Percentiles rank a stretch among this genome's conserved stretches.
These are phyloP conservation scores for Aspergillus ibericus DNA, from an alignment of 2,329 filamentous ascomycete genomes.

Conservation along the genomic window DNA sequence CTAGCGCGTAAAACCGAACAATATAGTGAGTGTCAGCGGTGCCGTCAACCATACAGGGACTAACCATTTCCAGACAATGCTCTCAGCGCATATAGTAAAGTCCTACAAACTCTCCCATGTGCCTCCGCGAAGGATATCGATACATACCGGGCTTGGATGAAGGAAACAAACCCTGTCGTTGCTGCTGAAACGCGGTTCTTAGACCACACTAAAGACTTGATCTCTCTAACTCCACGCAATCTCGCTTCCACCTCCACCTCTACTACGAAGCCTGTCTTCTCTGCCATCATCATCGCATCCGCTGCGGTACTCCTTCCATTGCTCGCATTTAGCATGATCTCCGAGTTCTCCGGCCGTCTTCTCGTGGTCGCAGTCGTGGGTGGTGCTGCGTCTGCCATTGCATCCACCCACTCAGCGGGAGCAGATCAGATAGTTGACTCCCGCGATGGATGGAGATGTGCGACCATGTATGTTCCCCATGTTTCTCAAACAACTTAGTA, in stretches of 20 bases:
- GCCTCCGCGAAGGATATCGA: conserved; percentile 51
- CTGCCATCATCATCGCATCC: conserved; percentile 49
- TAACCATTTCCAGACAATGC: conserved; percentile 35
- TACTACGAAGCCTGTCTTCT: conserved; percentile 31
- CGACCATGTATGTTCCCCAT: conserved; percentile 32
- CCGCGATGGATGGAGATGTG: conserved; percentile 42
- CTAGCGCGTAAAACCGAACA: conserved; percentile 61
- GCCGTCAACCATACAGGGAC: not conserved
- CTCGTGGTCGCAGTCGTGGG: conserved; percentile 57
- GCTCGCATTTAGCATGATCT: conserved; percentile 59
- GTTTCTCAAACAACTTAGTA: not conserved
- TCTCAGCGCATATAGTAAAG: conserved; percentile 48
- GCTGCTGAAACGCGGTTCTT: conserved; percentile 55
- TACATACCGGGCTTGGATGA: conserved; percentile 57
- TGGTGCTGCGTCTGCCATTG: conserved; percentile 45
- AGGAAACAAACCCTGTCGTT: conserved; percentile 50
- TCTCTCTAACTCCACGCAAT: conserved; percentile 32
- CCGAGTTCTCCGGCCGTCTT: conserved; percentile 58
- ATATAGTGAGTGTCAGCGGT: conserved; percentile 52
- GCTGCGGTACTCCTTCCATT: conserved; percentile 58
- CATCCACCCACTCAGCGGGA: conserved; percentile 37
- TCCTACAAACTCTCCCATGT: conserved; percentile 47
- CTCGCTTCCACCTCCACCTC: conserved; percentile 10
- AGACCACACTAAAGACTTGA: conserved; percentile 49
- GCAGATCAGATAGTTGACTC: conserved; percentile 38